Evolutionary conservation across 2,329 filamentous ascomycete genomes (phyloP).

Genomic region (Metarhizium brunneum): DNA sequence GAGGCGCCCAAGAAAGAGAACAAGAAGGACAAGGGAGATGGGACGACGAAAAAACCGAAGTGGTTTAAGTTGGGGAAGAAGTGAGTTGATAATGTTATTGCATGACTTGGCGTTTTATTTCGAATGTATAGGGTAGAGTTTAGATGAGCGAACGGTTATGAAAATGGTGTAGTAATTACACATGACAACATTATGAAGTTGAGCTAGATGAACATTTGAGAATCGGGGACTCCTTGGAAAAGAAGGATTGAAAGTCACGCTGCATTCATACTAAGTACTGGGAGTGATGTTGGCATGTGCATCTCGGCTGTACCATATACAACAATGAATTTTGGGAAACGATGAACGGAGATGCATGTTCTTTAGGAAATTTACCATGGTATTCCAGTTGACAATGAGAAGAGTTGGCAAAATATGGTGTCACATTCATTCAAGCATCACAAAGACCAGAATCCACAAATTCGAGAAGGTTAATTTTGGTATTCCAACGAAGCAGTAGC

Average conservation of each 20-base stretch:
- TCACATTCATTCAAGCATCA: no score
- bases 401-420: no score
- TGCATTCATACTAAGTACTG: no score
- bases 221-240: not conserved
- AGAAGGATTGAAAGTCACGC: not conserved
- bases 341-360: no score
- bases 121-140: not conserved
- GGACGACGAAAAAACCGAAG: constrained; percentile 49
- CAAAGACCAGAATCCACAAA: not conserved
- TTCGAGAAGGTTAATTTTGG: constrained; percentile 1
- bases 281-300: not conserved
- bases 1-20: constrained; percentile 23
- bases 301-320: no score
- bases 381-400: no score
- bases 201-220: not conserved
- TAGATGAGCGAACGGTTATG: not conserved
- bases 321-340: no score
- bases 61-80: constrained; percentile 71
- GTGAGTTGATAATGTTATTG: constrained; percentile 21
- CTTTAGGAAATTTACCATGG: no score
- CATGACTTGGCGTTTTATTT: not conserved
- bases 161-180: not conserved
- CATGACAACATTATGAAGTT: not conserved
- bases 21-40: constrained; percentile 27
- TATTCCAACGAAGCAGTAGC: constrained; percentile 2